These are phyloP conservation scores for Aspergillus tamarii DNA, from an alignment of 2,329 filamentous ascomycete genomes.

Conservation along the genomic window DNA sequence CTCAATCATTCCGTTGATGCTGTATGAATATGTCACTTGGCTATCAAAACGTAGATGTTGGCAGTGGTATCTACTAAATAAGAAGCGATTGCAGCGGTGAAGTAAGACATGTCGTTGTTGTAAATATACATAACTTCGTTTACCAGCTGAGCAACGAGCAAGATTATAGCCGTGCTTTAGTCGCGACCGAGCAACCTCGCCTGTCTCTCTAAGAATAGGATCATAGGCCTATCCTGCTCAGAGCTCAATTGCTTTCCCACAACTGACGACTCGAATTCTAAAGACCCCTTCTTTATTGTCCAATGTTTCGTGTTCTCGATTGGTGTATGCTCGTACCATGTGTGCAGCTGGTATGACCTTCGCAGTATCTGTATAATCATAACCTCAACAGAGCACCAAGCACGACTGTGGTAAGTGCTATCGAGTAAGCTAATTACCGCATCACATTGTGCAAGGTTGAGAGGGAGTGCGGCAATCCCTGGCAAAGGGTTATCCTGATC, in stretches of 20 bases:
- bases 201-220: background rate
- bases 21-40: background rate
- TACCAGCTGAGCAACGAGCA: background rate
- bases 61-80: fast-evolving
- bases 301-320: background rate
- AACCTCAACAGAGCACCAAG: background rate
- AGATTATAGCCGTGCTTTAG: background rate
- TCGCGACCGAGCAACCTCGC: background rate
- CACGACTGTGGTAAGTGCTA: background rate
- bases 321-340: background rate
- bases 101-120: too few relatives aligned
- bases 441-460: background rate
- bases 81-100: background rate
- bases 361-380: background rate
- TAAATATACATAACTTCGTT: background rate
- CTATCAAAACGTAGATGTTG: background rate
- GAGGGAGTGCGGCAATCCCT: background rate
- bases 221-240: background rate
- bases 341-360: background rate
- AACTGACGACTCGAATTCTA: background rate
- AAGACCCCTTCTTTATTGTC: background rate
- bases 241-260: background rate
- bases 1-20: too few relatives aligned
- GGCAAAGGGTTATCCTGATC: background rate
- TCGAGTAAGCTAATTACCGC: background rate